phyloP scores from a whole-genome alignment of 2,329 filamentous ascomycete species.

The Diaporthe sp. region DNA sequence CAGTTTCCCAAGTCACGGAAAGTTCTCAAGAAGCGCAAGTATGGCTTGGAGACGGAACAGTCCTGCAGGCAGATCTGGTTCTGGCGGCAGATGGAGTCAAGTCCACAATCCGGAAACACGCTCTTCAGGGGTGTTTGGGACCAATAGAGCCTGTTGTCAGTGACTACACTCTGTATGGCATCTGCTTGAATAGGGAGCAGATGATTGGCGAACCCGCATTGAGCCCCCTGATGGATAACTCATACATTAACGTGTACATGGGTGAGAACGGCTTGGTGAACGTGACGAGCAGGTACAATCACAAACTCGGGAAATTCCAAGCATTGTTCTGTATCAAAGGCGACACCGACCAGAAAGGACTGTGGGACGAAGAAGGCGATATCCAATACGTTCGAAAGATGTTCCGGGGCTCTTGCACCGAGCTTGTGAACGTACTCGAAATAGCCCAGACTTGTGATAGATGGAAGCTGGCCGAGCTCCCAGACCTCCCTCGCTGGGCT shows the following conservation, averaged over 20 bases:
- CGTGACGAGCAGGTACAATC: slow-evolving; percentile 43
- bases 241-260: slow-evolving; percentile 44
- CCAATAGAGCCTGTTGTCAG: slow-evolving; percentile 42
- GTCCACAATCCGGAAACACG: slow-evolving; percentile 57
- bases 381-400: slow-evolving; percentile 43
- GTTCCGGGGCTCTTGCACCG: slow-evolving; percentile 40
- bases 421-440: slow-evolving; percentile 40
- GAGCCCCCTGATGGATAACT: slow-evolving; percentile 41
- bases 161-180: slow-evolving; percentile 43
- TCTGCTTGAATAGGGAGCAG: slow-evolving; percentile 33
- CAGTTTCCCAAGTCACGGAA: slow-evolving; percentile 11
- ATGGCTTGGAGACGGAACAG: slow-evolving; percentile 48
- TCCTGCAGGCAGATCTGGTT: slow-evolving; percentile 56
- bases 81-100: slow-evolving; percentile 61
- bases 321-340: slow-evolving; percentile 43
- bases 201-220: slow-evolving; percentile 28
- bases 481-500: slow-evolving; percentile 44
- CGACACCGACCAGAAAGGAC: slow-evolving; percentile 43
- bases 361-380: slow-evolving; percentile 47
- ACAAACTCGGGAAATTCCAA: slow-evolving; percentile 35
- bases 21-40: slow-evolving; percentile 1
- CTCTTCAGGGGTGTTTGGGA: slow-evolving; percentile 46
- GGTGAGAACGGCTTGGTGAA: slow-evolving; percentile 40
- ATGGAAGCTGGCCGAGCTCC: slow-evolving; percentile 45
- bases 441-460: slow-evolving; percentile 42